These are phyloP conservation scores for Euclidium syriacum DNA, from an alignment of 345 rosid genomes.

Conservation along the genomic window DNA sequence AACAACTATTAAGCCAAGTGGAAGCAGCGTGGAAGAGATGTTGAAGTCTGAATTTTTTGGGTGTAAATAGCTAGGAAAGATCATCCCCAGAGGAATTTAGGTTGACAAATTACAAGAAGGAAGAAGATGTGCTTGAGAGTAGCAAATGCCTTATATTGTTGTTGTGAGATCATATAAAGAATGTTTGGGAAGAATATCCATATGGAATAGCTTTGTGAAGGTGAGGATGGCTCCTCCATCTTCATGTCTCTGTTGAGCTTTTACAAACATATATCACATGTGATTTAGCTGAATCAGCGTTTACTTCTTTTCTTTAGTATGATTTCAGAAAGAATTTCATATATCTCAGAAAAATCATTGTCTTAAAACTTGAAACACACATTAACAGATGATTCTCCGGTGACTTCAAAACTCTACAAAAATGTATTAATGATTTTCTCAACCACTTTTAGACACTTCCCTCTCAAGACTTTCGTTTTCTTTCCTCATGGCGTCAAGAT, in stretches of 20 bases:
- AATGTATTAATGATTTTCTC: not conserved
- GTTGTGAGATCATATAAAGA: constrained; percentile 10
- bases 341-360: not conserved
- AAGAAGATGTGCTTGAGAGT: constrained; percentile 17
- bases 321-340: not conserved
- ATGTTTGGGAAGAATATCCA: constrained; percentile 3
- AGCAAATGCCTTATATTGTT: constrained; percentile 14
- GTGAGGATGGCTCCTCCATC: not conserved
- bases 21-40: constrained; percentile 16
- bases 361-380: not conserved
- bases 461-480: constrained; percentile 57
- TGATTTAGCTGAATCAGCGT: not conserved
- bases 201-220: constrained; percentile 5
- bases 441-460: not conserved
- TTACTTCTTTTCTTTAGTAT: not conserved
- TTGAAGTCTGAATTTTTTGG: constrained; percentile 30
- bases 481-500: constrained; percentile 46
- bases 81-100: constrained; percentile 29
- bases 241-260: not conserved
- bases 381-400: not conserved
- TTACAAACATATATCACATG: not conserved
- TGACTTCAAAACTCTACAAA: not conserved
- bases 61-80: constrained; percentile 56
- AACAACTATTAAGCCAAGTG: constrained; percentile 34
- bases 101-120: constrained; percentile 22